Conservation (phyloP, 176 grass and related monocot species). For the Carex littledalei region DNA sequence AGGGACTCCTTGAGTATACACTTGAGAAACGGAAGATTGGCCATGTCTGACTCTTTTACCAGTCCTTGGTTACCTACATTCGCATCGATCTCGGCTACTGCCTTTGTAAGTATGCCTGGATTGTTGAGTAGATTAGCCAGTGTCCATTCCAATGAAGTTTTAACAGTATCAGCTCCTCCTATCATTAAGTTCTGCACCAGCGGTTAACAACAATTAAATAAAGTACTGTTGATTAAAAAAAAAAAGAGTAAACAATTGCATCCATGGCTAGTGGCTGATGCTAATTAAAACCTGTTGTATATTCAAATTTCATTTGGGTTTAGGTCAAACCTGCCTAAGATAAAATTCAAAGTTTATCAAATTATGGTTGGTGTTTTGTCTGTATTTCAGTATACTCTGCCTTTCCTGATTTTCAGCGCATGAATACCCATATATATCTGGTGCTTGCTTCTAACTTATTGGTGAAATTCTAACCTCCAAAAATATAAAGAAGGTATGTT, state of each 20-base stretch:
- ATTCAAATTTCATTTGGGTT: not conserved
- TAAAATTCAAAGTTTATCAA: not conserved
- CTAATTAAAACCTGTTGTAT: not conserved
- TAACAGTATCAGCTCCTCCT: slow-evolving; percentile 21
- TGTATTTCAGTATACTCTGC: not conserved
- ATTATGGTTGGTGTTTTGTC: not conserved
- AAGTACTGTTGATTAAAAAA: not conserved
- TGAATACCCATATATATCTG: not conserved
- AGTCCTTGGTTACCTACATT: slow-evolving; percentile 16
- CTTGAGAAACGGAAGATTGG: slow-evolving; percentile 26
- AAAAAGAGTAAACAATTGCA: not conserved
- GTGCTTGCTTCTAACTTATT: not conserved
- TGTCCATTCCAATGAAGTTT: slow-evolving; percentile 25
- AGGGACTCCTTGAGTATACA: slow-evolving; percentile 24
- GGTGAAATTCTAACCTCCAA: not conserved
- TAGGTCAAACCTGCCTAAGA: not conserved
- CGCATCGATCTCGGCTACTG: slow-evolving; percentile 17
- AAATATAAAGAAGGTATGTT: not conserved
- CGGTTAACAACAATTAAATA: not conserved
- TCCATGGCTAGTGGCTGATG: not conserved
- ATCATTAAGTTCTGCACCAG: not conserved
- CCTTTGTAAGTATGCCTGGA: slow-evolving; percentile 8
- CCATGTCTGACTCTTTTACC: slow-evolving; percentile 23
- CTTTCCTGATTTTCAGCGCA: not conserved
- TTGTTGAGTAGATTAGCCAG: slow-evolving; percentile 27